phyloP scores from a whole-genome alignment of 768 basidiomycete genomes.

The Neoboletus magnificus region DNA sequence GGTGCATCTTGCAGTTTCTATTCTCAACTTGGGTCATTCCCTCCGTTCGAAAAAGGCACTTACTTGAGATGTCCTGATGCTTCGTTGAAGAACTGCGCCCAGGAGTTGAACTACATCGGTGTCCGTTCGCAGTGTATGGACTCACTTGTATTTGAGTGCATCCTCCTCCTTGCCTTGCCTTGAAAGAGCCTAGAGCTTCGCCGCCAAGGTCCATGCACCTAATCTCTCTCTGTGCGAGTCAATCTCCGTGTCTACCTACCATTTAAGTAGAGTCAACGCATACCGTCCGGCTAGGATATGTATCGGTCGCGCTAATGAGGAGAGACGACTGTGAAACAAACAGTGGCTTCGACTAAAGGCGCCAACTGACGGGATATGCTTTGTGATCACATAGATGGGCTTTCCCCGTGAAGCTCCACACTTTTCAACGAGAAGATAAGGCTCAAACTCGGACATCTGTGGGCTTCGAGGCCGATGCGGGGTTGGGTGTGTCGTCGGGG shows the following conservation, averaged over 20 bases:
- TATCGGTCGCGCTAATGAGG: slow-evolving; percentile 27
- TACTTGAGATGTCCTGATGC: slow-evolving; percentile 35
- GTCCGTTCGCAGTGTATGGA: neutral
- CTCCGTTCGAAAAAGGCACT: slow-evolving; percentile 15
- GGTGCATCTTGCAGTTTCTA: slow-evolving; percentile 28
- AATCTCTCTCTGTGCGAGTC: slow-evolving; percentile 36
- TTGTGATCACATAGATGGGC: slow-evolving; percentile 43
- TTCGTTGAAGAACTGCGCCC: slow-evolving; percentile 39
- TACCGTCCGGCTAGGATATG: slow-evolving; percentile 34
- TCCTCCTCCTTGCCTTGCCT: slow-evolving; percentile 38
- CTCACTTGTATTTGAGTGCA: slow-evolving; percentile 43
- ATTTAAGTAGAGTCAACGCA: slow-evolving; percentile 8
- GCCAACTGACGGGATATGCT: slow-evolving; percentile 39
- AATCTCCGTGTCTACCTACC: slow-evolving; percentile 1
- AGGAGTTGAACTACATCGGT: slow-evolving; percentile 1
- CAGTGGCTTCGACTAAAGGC: slow-evolving; percentile 2
- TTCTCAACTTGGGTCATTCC: slow-evolving; percentile 10
- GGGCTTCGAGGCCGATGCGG: slow-evolving; percentile 9
- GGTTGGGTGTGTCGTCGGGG: slow-evolving; percentile 7
- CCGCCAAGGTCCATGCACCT: slow-evolving; percentile 42
- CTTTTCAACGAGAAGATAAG: slow-evolving; percentile 40
- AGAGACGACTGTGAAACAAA: slow-evolving; percentile 17
- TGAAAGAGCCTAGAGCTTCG: slow-evolving; percentile 41
- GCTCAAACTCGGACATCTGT: slow-evolving; percentile 30
- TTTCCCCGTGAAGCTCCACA: slow-evolving; percentile 40